phyloP scores from a whole-genome alignment of 495 filamentous ascomycete genomes.

The Trichodelitschia bisporula region DNA sequence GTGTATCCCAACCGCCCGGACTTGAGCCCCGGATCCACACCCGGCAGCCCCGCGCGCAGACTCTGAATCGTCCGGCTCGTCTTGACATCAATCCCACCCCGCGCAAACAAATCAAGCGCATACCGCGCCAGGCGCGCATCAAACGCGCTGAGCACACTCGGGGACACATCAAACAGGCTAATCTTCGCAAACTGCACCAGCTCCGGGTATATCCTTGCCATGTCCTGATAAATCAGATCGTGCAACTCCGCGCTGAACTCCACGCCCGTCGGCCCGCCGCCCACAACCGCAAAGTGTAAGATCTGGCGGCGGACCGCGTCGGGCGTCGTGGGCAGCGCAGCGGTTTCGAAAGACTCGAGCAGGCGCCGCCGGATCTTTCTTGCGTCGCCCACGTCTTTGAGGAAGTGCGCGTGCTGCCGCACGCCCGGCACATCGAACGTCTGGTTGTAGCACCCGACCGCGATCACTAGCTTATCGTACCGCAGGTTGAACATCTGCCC shows the following conservation, averaged over 20 bases:
- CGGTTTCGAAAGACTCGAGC: slow-evolving; percentile 58
- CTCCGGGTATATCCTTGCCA: slow-evolving; percentile 45
- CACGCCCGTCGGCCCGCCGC: slow-evolving; percentile 74
- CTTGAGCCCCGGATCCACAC: slow-evolving; percentile 19
- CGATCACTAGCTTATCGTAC: slow-evolving; percentile 65
- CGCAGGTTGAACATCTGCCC: slow-evolving; percentile 39
- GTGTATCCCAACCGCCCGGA: slow-evolving; percentile 16
- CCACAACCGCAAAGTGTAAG: slow-evolving; percentile 69
- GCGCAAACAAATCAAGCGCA: slow-evolving; percentile 50
- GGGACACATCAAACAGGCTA: slow-evolving; percentile 70
- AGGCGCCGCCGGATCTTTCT: slow-evolving; percentile 42
- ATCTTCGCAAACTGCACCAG: slow-evolving; percentile 39
- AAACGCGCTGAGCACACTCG: slow-evolving; percentile 72
- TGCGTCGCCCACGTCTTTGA: slow-evolving; percentile 69
- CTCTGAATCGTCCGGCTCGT: slow-evolving; percentile 49
- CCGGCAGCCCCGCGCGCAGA: slow-evolving; percentile 29
- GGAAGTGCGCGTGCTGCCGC: slow-evolving; percentile 59
- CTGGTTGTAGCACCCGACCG: slow-evolving; percentile 56
- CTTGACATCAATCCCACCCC: slow-evolving; percentile 52
- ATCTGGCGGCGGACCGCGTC: slow-evolving; percentile 35
- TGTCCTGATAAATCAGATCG: slow-evolving; percentile 56
- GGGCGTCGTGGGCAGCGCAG: slow-evolving; percentile 39
- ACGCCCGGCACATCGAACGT: slow-evolving; percentile 70
- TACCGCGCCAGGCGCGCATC: slow-evolving; percentile 53
- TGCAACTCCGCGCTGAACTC: slow-evolving; percentile 77